Conservation (phyloP, 331 rosid species). For the Cydonia oblonga region DNA sequence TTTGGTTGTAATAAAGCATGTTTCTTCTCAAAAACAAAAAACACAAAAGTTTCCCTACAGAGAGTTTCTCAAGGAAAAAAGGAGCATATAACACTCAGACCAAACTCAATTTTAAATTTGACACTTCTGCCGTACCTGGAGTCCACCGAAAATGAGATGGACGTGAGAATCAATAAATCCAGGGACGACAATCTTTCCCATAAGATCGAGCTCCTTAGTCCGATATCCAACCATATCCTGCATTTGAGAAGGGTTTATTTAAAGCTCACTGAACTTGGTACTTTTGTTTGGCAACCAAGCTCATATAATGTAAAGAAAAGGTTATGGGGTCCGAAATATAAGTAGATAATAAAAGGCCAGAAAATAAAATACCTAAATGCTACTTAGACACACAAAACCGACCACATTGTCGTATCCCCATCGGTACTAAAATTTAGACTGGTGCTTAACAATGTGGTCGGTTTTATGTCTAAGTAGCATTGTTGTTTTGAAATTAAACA, state of each 20-base stretch:
- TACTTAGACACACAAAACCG: too few species aligned
- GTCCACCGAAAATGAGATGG: conserved; percentile 59
- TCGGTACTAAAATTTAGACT: too few species aligned
- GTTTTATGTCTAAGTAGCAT: too few species aligned
- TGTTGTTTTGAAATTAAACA: too few species aligned
- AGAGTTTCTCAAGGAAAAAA: background rate
- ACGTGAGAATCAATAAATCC: conserved; percentile 77
- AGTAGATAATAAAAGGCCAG: background rate
- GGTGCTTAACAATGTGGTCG: too few species aligned
- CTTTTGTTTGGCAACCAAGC: too few species aligned
- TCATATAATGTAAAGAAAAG: too few species aligned
- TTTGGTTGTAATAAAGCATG: background rate
- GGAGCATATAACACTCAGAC: background rate
- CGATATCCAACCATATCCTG: conserved; percentile 54
- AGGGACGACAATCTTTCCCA: conserved; percentile 68
- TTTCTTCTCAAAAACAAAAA: background rate
- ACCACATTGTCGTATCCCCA: too few species aligned
- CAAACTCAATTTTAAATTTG: background rate
- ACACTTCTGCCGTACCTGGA: conserved; percentile 35
- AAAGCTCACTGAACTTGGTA: too few species aligned
- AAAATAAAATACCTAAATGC: background rate
- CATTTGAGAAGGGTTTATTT: background rate
- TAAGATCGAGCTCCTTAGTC: conserved; percentile 51
- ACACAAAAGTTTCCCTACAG: background rate
- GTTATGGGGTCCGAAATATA: too few species aligned